phyloP scores from a whole-genome alignment of 2,329 filamentous ascomycete species.

The Fusarium avenaceum region DNA sequence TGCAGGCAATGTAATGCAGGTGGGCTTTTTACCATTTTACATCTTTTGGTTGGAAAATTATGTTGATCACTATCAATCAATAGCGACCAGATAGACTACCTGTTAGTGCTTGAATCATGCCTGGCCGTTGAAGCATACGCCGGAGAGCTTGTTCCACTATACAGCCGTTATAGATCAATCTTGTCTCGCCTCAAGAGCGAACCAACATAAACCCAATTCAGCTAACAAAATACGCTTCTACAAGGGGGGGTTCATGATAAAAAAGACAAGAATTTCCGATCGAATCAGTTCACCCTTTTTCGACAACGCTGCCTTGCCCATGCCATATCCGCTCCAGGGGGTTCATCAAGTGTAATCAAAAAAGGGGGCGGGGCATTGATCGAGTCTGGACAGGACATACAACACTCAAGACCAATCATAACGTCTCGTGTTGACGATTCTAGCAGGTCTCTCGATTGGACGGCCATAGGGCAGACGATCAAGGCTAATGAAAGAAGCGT shows the following conservation, averaged over 20 bases:
- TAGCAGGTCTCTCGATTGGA: constrained; percentile 28
- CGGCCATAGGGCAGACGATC: constrained; percentile 7
- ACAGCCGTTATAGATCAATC: too few relatives aligned
- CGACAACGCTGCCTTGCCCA: neutral
- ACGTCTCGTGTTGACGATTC: constrained; percentile 13
- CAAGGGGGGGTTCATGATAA: constrained; percentile 1
- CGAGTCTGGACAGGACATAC: constrained; percentile 1
- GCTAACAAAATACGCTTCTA: constrained; percentile 2
- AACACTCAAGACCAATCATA: constrained; percentile 19
- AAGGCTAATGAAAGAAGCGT: constrained; percentile 23
- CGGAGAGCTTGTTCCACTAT: constrained; percentile 3
- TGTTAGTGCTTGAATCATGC: neutral
- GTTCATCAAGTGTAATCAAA: constrained; percentile 14
- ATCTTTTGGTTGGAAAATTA: constrained; percentile 12
- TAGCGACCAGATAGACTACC: neutral
- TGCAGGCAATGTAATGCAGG: neutral
- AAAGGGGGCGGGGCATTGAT: constrained; percentile 31
- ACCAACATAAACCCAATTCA: constrained; percentile 28
- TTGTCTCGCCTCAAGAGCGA: constrained; percentile 1
- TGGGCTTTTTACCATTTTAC: neutral
- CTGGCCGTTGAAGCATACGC: neutral
- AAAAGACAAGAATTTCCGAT: neutral
- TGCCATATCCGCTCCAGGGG: constrained; percentile 16
- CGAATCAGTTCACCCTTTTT: neutral
- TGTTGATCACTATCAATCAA: constrained; percentile 12